Percentiles rank a stretch among this genome's conserved stretches.
Conservation (phyloP, 2,329 filamentous ascomycete genomes). For the Fusarium metavorans region DNA sequence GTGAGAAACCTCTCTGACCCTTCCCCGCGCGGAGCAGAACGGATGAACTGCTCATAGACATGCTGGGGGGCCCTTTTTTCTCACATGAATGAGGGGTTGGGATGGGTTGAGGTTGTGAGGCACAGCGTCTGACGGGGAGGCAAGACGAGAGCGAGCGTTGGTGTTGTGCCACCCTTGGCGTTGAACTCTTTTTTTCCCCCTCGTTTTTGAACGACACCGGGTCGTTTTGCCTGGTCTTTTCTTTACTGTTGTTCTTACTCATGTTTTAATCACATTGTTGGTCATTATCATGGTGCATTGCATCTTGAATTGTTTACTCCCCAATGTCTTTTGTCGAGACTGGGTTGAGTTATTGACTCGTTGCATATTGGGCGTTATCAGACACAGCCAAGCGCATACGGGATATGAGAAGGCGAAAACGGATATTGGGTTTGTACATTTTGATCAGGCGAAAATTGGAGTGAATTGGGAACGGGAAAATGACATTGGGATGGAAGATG, state of each 20-base stretch:
- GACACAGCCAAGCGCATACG: slow-evolving; percentile 14
- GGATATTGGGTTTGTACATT: slow-evolving; percentile 20
- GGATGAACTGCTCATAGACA: slow-evolving; percentile 23
- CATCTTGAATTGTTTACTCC: slow-evolving; percentile 8
- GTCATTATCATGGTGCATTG: slow-evolving; percentile 14
- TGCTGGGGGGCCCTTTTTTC: neutral
- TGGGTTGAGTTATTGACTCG: neutral
- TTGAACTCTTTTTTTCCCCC: neutral
- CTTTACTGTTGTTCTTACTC: neutral
- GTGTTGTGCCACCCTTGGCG: slow-evolving; percentile 27
- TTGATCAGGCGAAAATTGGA: slow-evolving; percentile 11
- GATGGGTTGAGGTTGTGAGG: slow-evolving; percentile 5
- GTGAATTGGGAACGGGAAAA: slow-evolving; percentile 13
- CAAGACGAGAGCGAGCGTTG: slow-evolving; percentile 34
- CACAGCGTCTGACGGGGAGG: slow-evolving; percentile 35
- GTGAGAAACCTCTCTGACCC: neutral
- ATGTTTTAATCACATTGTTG: slow-evolving; percentile 16
- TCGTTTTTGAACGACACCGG: neutral
- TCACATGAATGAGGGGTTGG: slow-evolving; percentile 3
- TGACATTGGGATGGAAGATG: neutral
- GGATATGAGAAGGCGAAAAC: neutral
- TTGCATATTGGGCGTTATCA: neutral
- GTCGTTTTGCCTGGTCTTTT: neutral
- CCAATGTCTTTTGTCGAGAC: neutral
- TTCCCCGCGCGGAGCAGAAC: slow-evolving; percentile 1